Conservation (phyloP, 345 rosid genomes). For the Salix caprea region DNA sequence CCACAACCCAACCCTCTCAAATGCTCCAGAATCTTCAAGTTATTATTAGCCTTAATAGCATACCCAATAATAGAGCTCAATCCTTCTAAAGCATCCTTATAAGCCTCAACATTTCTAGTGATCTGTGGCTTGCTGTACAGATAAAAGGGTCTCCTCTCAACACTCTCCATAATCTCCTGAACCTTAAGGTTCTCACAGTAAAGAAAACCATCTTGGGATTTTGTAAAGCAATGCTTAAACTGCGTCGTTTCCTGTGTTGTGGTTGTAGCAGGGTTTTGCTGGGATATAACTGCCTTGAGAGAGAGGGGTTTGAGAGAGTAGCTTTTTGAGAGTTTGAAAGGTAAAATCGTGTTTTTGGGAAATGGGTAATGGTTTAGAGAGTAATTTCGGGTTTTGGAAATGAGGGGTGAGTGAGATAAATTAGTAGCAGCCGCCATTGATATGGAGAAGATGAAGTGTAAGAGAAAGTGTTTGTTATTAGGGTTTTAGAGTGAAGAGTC, state of each 20-base stretch:
- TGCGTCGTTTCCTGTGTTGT: slow-evolving; percentile 22
- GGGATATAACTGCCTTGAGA: slow-evolving; percentile 53
- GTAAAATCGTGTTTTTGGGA: slow-evolving; percentile 33
- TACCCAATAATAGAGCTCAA: slow-evolving; percentile 72
- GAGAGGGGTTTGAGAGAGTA: slow-evolving; percentile 36
- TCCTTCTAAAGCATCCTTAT: slow-evolving; percentile 70
- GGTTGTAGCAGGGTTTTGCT: slow-evolving; percentile 33
- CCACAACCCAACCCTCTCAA: slow-evolving; percentile 87
- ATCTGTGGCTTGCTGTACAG: slow-evolving; percentile 88
- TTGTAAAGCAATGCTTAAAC: slow-evolving; percentile 75
- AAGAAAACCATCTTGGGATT: slow-evolving; percentile 75
- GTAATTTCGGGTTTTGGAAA: slow-evolving; percentile 33
- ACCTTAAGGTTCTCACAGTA: slow-evolving; percentile 84
- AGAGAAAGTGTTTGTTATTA: not conserved
- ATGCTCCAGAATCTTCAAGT: slow-evolving; percentile 89
- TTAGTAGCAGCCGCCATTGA: slow-evolving; percentile 40
- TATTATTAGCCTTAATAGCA: slow-evolving; percentile 90
- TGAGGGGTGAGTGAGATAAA: slow-evolving; percentile 27
- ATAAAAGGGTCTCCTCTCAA: slow-evolving; percentile 87
- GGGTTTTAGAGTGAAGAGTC: not conserved
- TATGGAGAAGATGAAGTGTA: not conserved
- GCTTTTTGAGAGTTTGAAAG: slow-evolving; percentile 25
- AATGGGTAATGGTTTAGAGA: slow-evolving; percentile 27
- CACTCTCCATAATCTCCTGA: slow-evolving; percentile 62
- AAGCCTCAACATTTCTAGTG: slow-evolving; percentile 74